Conservation (phyloP, 2,329 filamentous ascomycete species). For the Exserohilum turcica region DNA sequence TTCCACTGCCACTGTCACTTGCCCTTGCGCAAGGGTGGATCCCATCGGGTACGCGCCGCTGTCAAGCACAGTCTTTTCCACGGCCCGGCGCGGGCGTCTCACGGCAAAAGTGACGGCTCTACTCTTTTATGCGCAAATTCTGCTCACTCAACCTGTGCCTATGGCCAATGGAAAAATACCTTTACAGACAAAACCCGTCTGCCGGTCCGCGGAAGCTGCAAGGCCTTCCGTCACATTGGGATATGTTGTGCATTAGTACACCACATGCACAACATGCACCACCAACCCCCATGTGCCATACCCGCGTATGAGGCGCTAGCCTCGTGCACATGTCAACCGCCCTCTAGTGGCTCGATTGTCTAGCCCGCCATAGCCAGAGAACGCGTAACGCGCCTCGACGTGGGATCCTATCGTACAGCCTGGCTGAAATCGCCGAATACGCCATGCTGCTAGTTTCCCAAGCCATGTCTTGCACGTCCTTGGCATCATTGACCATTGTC, state of each 20-base stretch:
- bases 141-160: too few relatives aligned
- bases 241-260: neutral
- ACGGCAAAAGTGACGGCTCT: neutral
- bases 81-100: neutral
- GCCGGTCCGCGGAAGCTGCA: too few relatives aligned
- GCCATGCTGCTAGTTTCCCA: too few relatives aligned
- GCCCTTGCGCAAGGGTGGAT: neutral
- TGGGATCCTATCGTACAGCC: too few relatives aligned
- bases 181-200: too few relatives aligned
- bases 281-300: too few relatives aligned
- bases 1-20: neutral
- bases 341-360: neutral
- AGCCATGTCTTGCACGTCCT: too few relatives aligned
- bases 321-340: neutral
- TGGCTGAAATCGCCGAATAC: too few relatives aligned
- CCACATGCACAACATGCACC: neutral
- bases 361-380: neutral
- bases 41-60: constrained; percentile 4
- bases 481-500: too few relatives aligned
- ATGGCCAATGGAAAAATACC: too few relatives aligned
- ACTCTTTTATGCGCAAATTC: neutral
- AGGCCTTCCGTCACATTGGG: neutral
- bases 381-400: too few relatives aligned
- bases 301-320: neutral
- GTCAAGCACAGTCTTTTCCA: neutral